Evolutionary conservation across 345 rosid species (phyloP), one percentile per base, ranked within the genome.

Genomic region (Hevea brasiliensis): DNA sequence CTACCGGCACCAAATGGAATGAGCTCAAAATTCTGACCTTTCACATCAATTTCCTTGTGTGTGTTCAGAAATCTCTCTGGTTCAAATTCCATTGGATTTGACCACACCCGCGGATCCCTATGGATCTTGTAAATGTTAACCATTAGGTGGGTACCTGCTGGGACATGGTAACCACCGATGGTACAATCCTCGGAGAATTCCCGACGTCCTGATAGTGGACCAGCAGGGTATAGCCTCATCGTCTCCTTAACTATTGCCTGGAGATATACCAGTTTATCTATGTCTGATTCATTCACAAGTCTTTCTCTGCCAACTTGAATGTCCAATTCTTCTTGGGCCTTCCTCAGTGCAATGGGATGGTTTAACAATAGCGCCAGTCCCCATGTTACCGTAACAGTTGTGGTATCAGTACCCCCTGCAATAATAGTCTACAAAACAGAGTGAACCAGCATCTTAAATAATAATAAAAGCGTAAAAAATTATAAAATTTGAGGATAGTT

Each of bases 1-100:
- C 68, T n/a, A 32, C 75, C 75, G 50, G 47, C 60, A 45, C 75
- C 75, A 50, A 72, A 72, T 32, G 75, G 75, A 14, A 61, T 72
- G 21, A 72, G 48, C 67, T 61, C 75, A 72, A 47, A 73, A 10
- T 65, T 8, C 53, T 68, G 68, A 24, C 73, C 78, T 21, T n/a
- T 75, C 41, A 68, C 40, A 54, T 75, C 78, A n/a, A 64, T 40
- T 4, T 40, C 51, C 29, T 64, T 64, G 32, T 64, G 67, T 41
- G 27, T 23, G 51, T 42, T 21, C 6, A 64, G 26, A 64, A 64
- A 64, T 42, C 67, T 41, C 67, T 42, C 67, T 2, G 67, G 67
- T 21, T 64, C 51, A 23, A 64, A 64, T 64, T 64, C 32, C 3
- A 18, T n/a, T 42, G 67, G 67, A 32, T 64, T 64, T 10, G 67